These are phyloP conservation scores for Eucalyptus cloeziana DNA, from an alignment of 345 rosid genomes.

Conservation along the genomic window DNA sequence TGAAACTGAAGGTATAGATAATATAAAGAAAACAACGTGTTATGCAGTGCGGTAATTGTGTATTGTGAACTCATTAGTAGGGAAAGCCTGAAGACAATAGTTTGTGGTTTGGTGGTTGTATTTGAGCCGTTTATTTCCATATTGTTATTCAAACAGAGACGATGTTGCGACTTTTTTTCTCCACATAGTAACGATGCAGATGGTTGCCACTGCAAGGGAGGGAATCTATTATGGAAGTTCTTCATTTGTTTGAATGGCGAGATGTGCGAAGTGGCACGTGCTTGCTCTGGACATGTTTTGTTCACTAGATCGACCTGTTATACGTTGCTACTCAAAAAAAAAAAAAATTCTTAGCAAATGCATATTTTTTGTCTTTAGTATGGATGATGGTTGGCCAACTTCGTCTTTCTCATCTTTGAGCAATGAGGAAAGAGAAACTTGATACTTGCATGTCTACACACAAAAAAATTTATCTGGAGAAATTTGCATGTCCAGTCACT, in stretches of 20 bases:
- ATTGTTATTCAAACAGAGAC: neutral
- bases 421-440: too few relatives aligned
- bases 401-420: too few relatives aligned
- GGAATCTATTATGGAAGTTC: neutral
- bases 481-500: too few relatives aligned
- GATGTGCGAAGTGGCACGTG: neutral
- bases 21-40: too few relatives aligned
- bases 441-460: too few relatives aligned
- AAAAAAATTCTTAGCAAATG: too few relatives aligned
- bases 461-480: too few relatives aligned
- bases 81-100: neutral
- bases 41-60: too few relatives aligned
- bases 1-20: too few relatives aligned
- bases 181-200: neutral
- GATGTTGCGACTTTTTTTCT: neutral
- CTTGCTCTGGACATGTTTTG: neutral
- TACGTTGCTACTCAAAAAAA: too few relatives aligned
- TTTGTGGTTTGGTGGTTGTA: neutral
- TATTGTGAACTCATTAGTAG: too few relatives aligned
- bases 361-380: neutral
- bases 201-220: neutral
- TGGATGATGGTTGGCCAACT: too few relatives aligned
- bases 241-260: neutral
- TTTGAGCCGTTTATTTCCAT: neutral
- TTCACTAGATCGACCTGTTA: neutral